Evolutionary conservation across 2,329 filamentous ascomycete species (phyloP).

Genomic region (Bipolaris cookei): DNA sequence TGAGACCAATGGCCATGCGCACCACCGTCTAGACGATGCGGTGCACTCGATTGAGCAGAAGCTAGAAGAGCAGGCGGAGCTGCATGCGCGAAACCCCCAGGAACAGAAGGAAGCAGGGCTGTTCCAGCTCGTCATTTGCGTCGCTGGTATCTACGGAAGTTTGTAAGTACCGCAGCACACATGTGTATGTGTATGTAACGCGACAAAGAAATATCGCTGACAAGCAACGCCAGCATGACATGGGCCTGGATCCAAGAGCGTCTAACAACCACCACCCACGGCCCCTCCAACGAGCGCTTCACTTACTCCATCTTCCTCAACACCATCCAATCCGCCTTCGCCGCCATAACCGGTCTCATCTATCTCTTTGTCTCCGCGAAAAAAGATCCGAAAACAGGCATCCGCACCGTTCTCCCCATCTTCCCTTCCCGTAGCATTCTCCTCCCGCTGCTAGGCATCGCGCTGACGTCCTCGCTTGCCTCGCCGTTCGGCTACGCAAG

Average conservation of each 20-base stretch:
- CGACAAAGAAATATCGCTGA: neutral
- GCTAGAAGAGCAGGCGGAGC: slow-evolving; percentile 40
- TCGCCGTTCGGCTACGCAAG: slow-evolving; percentile 96
- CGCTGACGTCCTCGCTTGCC: slow-evolving; percentile 84
- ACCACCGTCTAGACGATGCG: slow-evolving; percentile 33
- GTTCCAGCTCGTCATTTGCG: slow-evolving; percentile 80
- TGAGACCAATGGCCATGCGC: slow-evolving; percentile 32
- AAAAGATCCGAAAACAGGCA: slow-evolving; percentile 44
- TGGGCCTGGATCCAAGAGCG: slow-evolving; percentile 98
- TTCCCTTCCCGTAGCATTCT: slow-evolving; percentile 80
- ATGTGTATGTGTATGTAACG: neutral
- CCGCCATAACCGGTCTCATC: slow-evolving; percentile 77
- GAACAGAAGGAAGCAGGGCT: slow-evolving; percentile 61
- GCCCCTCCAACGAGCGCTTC: slow-evolving; percentile 70
- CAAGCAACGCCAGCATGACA: slow-evolving; percentile 65
- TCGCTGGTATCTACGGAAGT: slow-evolving; percentile 94
- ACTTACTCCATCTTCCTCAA: slow-evolving; percentile 95
- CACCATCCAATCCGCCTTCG: slow-evolving; percentile 91
- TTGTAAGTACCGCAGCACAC: slow-evolving; percentile 66
- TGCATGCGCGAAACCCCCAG: slow-evolving; percentile 40
- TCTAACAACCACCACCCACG: slow-evolving; percentile 91
- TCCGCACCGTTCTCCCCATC: slow-evolving; percentile 59
- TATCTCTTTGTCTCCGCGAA: slow-evolving; percentile 76
- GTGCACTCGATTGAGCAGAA: slow-evolving; percentile 39
- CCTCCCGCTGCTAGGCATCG: slow-evolving; percentile 79